A percentile compares a stretch with the other conserved stretches of the same genome.
phyloP scores from a whole-genome alignment of 805 yeast species.

The Helenozyma baotianmanensis region DNA sequence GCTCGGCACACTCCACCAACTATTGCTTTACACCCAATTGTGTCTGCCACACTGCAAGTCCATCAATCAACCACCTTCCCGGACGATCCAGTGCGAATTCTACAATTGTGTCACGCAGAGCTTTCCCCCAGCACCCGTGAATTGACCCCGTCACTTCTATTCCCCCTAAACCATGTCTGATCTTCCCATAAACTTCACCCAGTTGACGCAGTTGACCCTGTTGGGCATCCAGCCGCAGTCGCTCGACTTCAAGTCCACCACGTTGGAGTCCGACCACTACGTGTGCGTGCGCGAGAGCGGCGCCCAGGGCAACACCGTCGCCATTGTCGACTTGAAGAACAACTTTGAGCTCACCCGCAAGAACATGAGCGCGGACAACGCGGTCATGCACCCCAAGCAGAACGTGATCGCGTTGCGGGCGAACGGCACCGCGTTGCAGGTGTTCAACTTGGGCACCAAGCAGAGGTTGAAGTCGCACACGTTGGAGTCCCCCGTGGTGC shows the following conservation, averaged over 20 bases:
- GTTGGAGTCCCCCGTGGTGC: slow-evolving; percentile 82
- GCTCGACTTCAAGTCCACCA: slow-evolving; percentile 88
- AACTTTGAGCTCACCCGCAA: slow-evolving; percentile 79
- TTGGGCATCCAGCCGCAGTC: slow-evolving; percentile 82
- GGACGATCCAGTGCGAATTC: too few species aligned
- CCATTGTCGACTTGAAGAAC: slow-evolving; percentile 80
- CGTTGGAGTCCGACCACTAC: slow-evolving; percentile 88
- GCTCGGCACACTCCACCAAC: slow-evolving; percentile 2
- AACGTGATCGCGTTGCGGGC: slow-evolving; percentile 91
- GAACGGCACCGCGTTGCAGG: slow-evolving; percentile 92
- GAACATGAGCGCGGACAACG: slow-evolving; percentile 95
- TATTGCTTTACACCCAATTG: slow-evolving; percentile 4
- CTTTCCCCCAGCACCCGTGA: not conserved
- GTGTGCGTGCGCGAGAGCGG: slow-evolving; percentile 73
- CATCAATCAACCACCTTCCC: slow-evolving; percentile 10
- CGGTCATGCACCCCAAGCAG: slow-evolving; percentile 90
- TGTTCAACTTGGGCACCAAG: slow-evolving; percentile 82
- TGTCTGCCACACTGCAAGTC: not conserved
- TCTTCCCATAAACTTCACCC: slow-evolving; percentile 95
- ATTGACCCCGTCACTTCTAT: not conserved
- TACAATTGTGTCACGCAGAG: not conserved
- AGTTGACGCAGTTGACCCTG: slow-evolving; percentile 81
- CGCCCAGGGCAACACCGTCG: slow-evolving; percentile 76
- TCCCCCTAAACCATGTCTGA: slow-evolving; percentile 36
- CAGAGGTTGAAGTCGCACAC: slow-evolving; percentile 86